These are phyloP conservation scores for Venturiaceae sp. DNA, from an alignment of 2,329 filamentous ascomycete genomes.

Conservation along the genomic window DNA sequence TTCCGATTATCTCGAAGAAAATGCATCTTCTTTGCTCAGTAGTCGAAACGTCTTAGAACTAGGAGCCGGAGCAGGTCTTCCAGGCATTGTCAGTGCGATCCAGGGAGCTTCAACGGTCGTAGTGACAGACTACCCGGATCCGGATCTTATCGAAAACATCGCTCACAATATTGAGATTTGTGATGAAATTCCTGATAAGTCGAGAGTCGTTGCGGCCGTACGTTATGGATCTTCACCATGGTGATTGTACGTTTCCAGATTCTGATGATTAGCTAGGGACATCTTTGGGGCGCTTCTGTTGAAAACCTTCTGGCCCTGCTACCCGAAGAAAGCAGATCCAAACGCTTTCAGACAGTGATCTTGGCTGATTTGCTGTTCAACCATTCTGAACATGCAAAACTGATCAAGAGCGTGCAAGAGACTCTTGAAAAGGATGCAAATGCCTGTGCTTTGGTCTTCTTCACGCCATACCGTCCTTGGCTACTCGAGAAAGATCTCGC, in stretches of 20 bases:
- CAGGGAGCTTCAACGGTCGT: slow-evolving; percentile 59
- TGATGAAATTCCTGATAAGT: slow-evolving; percentile 27
- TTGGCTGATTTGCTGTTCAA: slow-evolving; percentile 87
- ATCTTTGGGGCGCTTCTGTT: slow-evolving; percentile 70
- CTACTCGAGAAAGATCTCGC: slow-evolving; percentile 71
- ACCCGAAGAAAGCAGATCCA: slow-evolving; percentile 15
- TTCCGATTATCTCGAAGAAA: slow-evolving; percentile 66
- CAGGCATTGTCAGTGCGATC: slow-evolving; percentile 66
- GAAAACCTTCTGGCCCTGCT: slow-evolving; percentile 50
- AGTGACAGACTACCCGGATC: slow-evolving; percentile 82
- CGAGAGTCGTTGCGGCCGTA: slow-evolving; percentile 28
- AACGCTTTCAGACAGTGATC: slow-evolving; percentile 69
- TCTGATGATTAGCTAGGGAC: slow-evolving; percentile 44
- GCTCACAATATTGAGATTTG: slow-evolving; percentile 61
- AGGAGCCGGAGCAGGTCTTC: slow-evolving; percentile 78
- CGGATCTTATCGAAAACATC: slow-evolving; percentile 72
- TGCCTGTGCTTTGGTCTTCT: slow-evolving; percentile 74
- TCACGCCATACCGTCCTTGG: slow-evolving; percentile 91
- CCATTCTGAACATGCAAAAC: slow-evolving; percentile 73
- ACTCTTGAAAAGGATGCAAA: slow-evolving; percentile 49
- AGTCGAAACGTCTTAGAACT: slow-evolving; percentile 73
- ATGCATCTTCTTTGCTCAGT: slow-evolving; percentile 49
- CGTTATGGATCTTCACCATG: slow-evolving; percentile 10
- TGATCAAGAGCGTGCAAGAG: slow-evolving; percentile 61
- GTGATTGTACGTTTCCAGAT: background rate